phyloP scores from a whole-genome alignment of 2,329 filamentous ascomycete species.

The Raffaelea ambrosiae region DNA sequence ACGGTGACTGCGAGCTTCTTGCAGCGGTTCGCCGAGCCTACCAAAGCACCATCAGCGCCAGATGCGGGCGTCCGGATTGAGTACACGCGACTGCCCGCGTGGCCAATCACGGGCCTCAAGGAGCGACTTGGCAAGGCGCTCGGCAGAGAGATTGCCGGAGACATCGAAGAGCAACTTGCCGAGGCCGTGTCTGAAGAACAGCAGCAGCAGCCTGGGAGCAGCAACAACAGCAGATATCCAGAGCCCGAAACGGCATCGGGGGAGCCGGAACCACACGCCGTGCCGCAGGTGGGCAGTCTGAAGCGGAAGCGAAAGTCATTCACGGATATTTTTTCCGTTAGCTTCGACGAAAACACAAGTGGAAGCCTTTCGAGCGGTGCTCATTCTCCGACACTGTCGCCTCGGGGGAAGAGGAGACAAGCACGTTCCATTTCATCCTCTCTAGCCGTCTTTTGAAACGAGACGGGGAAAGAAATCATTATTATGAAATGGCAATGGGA shows the following conservation, averaged over 20 bases:
- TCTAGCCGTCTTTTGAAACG: conserved; percentile 8
- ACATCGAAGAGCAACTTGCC: conserved; percentile 20
- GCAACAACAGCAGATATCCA: too few relatives aligned
- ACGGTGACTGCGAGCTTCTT: conserved; percentile 40
- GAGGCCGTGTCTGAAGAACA: too few relatives aligned
- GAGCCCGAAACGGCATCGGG: conserved; percentile 10
- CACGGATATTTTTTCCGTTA: conserved; percentile 29
- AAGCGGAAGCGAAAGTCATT: conserved; percentile 28
- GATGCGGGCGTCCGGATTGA: conserved; percentile 33
- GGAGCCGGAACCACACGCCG: conserved; percentile 25
- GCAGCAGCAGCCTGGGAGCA: conserved; percentile 7
- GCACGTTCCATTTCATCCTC: conserved; percentile 12
- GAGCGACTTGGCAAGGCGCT: conserved; percentile 47
- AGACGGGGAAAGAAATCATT: neutral
- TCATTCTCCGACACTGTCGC: conserved; percentile 19
- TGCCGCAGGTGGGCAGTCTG: conserved; percentile 9
- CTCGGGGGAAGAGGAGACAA: conserved; percentile 22
- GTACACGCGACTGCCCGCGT: conserved; percentile 40
- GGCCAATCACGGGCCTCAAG: conserved; percentile 46
- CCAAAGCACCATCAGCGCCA: conserved; percentile 21
- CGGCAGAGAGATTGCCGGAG: conserved; percentile 40
- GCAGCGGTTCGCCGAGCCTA: conserved; percentile 39
- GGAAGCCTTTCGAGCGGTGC: neutral
- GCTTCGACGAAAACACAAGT: neutral
- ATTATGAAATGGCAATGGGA: neutral